Evolutionary conservation across 495 filamentous ascomycete genomes (phyloP), one percentile per base, ranked within the genome.

Genomic region (Astrocystis sublimbata): DNA sequence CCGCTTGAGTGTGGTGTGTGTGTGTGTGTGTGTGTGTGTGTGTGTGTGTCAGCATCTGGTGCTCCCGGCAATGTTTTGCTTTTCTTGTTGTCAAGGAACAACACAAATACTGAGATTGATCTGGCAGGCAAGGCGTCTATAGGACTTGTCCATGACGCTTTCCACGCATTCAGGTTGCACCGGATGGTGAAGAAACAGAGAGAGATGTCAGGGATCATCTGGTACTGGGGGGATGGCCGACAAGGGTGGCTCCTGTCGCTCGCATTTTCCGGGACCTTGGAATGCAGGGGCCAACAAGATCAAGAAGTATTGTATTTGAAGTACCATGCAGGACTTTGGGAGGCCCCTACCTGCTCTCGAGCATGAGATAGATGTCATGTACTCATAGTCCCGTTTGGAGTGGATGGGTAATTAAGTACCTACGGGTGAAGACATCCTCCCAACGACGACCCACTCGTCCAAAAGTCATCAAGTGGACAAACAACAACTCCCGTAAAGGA

Each of bases 261-360:
- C 21, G 40, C 42, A 47, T 62, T 62, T 62, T 23, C 60, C 40
- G 60, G 60, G 51, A 62, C 21, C 51, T 62, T 50, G 51, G 40
- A 62, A 62, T 56, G 60, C 60, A 62, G 60, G 60, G 60, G 60
- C 42, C 31, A 55, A 55, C 50, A 7, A 40, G 58, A 56, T 62
- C 58, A 42, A 51, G 42, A 52, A 24, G 46, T 51, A 35, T n/a
- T n/a, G n/a, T 60, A 60, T 50, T 60, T 60, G 40, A 51, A 51
- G 56, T 59, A 59, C 56, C 56, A 59, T 59, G 56, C 56, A 59
- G 56, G 56, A 59, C 56, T 59, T 59, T 59, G 15, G 43, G 56
- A 59, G 43, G 23, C 42, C 33, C 33, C 8, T 51, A 24, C 43
- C n/a, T n/a, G n/a, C n/a, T n/a, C n/a, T n/a, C n/a, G n/a, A n/a